Evolutionary conservation across 164 flowering plant genomes (phyloP).

Genomic region (Saururus chinensis): DNA sequence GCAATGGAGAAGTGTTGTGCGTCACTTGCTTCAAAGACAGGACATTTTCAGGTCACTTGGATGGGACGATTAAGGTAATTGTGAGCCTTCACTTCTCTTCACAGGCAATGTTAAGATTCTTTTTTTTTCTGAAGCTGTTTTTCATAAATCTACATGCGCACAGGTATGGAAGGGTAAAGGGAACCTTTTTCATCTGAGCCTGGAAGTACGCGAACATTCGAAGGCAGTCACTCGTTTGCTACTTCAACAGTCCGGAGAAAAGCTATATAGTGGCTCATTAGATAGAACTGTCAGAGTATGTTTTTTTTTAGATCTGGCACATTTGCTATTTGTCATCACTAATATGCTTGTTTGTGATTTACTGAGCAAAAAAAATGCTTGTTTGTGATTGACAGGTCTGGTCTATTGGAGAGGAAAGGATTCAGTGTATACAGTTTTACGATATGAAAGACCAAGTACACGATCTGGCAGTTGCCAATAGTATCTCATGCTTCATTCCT

Average conservation of each 20-base stretch:
- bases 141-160: neutral
- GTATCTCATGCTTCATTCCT: constrained; percentile 63
- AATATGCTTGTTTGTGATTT: constrained; percentile 2
- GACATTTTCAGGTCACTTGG: constrained; percentile 74
- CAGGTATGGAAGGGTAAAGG: constrained; percentile 67
- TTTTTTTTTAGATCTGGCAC: neutral
- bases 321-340: neutral
- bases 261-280: constrained; percentile 64
- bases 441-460: constrained; percentile 73
- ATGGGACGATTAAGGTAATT: constrained; percentile 69
- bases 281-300: constrained; percentile 60
- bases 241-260: constrained; percentile 41
- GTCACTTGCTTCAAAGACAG: constrained; percentile 47
- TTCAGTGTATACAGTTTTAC: constrained; percentile 48
- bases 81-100: neutral
- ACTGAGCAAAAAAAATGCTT: too few relatives aligned
- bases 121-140: neutral
- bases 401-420: constrained; percentile 39
- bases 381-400: constrained; percentile 38
- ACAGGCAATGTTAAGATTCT: too few relatives aligned
- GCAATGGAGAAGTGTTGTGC: constrained; percentile 57
- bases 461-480: constrained; percentile 45
- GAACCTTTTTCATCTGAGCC: constrained; percentile 41
- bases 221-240: constrained; percentile 67
- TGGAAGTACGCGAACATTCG: constrained; percentile 55